Evolutionary conservation across 495 filamentous ascomycete genomes (phyloP), one percentile per base, ranked within the genome.

Genomic region (Platismatia glauca): DNA sequence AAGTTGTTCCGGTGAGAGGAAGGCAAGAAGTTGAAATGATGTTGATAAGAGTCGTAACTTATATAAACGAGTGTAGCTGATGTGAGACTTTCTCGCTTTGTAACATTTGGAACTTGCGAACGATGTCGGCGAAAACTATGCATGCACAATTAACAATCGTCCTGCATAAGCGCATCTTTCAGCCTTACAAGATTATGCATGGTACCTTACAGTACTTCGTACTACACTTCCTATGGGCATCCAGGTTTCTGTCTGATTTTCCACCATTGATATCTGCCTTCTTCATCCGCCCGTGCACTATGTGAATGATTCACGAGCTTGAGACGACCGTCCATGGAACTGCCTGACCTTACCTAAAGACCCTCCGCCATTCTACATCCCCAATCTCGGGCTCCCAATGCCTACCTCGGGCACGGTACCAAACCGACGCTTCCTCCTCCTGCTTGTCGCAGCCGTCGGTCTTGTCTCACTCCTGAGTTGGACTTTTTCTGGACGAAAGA

Each of bases 401-500:
- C 57, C 57, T 27, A 33, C 46, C 31, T 57, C 57, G 4, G 13
- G 39, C 48, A 50, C 57, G 6, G 44, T 58, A 34, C 48, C 61
- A 13, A 57, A 58, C 60, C 77, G 76, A 37, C 76, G 77, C 20
- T 56, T 70, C 55, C 50, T 72, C 44, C 27, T 67, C 57, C 57
- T 71, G 11, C 33, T 72, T 20, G 22, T 72, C 16, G 59, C 58
- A 46, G 64, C 66, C 44, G 38, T 70, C 22, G 61, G 48, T 34
- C 50, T 68, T 27, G 34, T 71, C 37, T 60, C 59, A 16, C 43
- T 71, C 44, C 48, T 70, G 43, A 62, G 50, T 37, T 66, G 57
- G 55, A 56, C 58, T 41, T 53, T 62, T 24, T 59, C 61, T 7
- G 38, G 56, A 7, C 57, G 22, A 9, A 53, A 13, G n/a, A 43